Evolutionary conservation across 495 filamentous ascomycete species (phyloP).

Genomic region (Penicillium macrosclerotiorum): DNA sequence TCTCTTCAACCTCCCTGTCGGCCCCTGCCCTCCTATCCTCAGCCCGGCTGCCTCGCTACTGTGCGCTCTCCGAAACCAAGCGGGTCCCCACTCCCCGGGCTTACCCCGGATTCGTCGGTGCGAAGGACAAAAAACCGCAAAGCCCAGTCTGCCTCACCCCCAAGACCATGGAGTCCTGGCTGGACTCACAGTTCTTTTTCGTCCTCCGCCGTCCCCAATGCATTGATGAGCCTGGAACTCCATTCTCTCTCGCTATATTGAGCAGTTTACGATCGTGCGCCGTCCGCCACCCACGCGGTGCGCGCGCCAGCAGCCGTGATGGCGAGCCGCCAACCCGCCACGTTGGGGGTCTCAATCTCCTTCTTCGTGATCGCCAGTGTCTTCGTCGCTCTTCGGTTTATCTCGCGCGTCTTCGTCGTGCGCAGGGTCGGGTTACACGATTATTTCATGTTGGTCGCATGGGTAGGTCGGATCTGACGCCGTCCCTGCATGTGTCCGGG

Average conservation of each 20-base stretch:
- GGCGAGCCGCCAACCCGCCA: slow-evolving; percentile 60
- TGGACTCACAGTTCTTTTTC: neutral
- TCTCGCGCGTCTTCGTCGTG: slow-evolving; percentile 72
- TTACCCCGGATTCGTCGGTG: slow-evolving; percentile 17
- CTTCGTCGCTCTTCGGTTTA: slow-evolving; percentile 69
- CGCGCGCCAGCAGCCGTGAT: slow-evolving; percentile 21
- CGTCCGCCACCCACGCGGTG: slow-evolving; percentile 2
- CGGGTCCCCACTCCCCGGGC: neutral
- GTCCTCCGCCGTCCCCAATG: neutral
- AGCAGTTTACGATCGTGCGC: neutral
- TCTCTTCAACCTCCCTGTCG: neutral
- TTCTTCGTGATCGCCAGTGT: slow-evolving; percentile 64
- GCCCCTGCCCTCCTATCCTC: neutral
- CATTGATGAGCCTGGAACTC: neutral
- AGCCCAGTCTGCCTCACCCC: neutral
- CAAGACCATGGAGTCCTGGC: slow-evolving; percentile 2
- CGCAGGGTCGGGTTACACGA: slow-evolving; percentile 70
- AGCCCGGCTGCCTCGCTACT: neutral
- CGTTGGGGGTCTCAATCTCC: slow-evolving; percentile 71
- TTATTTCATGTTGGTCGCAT: slow-evolving; percentile 80
- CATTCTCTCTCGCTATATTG: neutral
- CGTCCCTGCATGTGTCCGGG: slow-evolving; percentile 17
- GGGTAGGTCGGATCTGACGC: slow-evolving; percentile 50
- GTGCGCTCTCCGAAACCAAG: neutral
- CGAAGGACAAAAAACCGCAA: neutral